Evolutionary conservation across 164 flowering plant species (phyloP), one percentile per base, ranked within the genome.

Genomic region (Chimonanthus praecox): DNA sequence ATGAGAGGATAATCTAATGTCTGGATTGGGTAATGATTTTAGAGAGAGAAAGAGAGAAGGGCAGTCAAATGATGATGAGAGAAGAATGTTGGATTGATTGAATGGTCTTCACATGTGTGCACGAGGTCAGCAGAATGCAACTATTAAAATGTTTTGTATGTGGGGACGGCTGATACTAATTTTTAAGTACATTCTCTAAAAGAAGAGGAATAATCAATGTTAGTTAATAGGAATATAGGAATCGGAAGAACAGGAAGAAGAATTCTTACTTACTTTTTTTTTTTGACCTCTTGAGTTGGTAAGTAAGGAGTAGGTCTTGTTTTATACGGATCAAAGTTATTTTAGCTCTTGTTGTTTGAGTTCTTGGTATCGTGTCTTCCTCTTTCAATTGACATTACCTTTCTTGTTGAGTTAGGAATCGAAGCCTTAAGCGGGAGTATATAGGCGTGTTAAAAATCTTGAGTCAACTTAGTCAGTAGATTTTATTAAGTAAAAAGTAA

Each of bases 21-120:
- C 15, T 54, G 60, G 60, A 54, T 54, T 54, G 16, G 60, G 60
- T 2, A 54, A 54, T 54, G 11, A 4, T 54, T 11, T 3, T 6
- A 47, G 46, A 61, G 74, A 60, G 77, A 49, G 64, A 73, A 79
- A 67, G 74, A 73, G 69, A 64, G 65, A 51, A 62, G 74, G 73
- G 79, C 71, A 64, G 71, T 67, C 54, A 78, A 83, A 76, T 79
- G 83, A 81, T 81, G 85, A 77, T 76, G 78, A 33, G 81, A 58
- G 75, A 9, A 79, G 75, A 73, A 82, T 78, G 80, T 77, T 81
- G 84, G 85, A 77, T 69, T 83, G 78, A 82, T 79, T 82, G 78
- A 86, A 75, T 80, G 78, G 74, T 46, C 70, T 80, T 83, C 90
- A 85, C 92, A 87, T 87, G 91, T 77, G 70, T 51, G 91, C 91